phyloP scores from a whole-genome alignment of 2,329 filamentous ascomycete species.

The Elsinoe arachidis region DNA sequence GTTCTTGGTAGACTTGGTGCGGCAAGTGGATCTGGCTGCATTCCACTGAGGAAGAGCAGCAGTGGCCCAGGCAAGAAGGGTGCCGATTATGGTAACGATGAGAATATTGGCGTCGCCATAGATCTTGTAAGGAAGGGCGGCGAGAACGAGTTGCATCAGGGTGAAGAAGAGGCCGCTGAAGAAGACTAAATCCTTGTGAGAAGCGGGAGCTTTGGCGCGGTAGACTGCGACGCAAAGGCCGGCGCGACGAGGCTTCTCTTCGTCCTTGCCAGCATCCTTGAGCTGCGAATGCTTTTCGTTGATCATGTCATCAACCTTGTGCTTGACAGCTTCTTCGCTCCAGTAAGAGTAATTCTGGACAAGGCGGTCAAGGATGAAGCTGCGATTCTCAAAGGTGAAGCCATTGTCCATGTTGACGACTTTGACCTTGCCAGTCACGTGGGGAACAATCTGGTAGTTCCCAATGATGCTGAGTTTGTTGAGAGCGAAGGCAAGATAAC shows the following conservation, averaged over 20 bases:
- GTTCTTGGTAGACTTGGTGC: background rate
- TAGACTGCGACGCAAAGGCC: background rate
- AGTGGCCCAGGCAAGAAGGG: background rate
- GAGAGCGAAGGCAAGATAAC: background rate
- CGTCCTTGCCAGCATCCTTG: background rate
- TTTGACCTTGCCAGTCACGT: background rate
- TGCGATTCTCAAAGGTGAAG: constrained; percentile 7
- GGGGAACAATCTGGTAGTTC: background rate
- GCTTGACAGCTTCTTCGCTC: background rate
- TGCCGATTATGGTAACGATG: background rate
- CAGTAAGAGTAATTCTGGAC: background rate
- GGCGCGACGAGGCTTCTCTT: background rate
- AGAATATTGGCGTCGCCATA: background rate
- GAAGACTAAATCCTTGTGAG: background rate
- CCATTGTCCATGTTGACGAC: constrained; percentile 20
- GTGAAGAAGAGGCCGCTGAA: background rate
- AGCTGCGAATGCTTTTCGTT: background rate
- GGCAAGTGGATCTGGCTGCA: background rate
- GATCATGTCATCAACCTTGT: background rate
- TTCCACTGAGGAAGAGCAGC: background rate
- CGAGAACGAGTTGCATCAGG: background rate
- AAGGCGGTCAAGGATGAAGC: background rate
- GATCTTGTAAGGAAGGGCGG: background rate
- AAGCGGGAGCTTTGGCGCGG: background rate
- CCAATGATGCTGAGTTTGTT: background rate